These are phyloP conservation scores for Coniochaeta sp. DNA, from an alignment of 2,329 filamentous ascomycete genomes.

Conservation along the genomic window DNA sequence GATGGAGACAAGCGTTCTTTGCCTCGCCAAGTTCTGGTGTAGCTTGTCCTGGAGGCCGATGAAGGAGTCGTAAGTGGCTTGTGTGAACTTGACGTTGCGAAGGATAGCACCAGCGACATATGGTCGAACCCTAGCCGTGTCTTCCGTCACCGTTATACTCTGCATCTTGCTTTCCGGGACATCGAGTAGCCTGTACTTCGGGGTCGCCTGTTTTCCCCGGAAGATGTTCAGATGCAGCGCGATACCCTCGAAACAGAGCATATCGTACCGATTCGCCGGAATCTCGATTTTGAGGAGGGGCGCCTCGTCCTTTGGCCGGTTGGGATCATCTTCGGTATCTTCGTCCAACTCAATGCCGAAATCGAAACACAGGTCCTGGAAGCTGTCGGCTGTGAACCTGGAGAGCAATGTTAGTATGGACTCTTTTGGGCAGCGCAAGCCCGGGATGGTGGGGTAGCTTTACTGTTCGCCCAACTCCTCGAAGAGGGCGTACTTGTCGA, in stretches of 20 bases:
- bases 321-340: slow-evolving; percentile 68
- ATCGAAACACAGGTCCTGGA: slow-evolving; percentile 97
- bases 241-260: slow-evolving; percentile 97
- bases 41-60: slow-evolving; percentile 97
- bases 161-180: slow-evolving; percentile 68
- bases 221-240: slow-evolving; percentile 95
- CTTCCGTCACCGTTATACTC: slow-evolving; percentile 71
- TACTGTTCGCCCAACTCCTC: slow-evolving; percentile 86
- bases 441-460: slow-evolving; percentile 23
- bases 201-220: slow-evolving; percentile 65
- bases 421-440: slow-evolving; percentile 4
- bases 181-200: slow-evolving; percentile 70
- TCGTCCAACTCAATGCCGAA: slow-evolving; percentile 98
- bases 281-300: slow-evolving; percentile 98
- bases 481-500: slow-evolving; percentile 94
- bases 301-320: slow-evolving; percentile 74
- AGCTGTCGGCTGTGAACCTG: slow-evolving; percentile 86
- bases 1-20: slow-evolving; percentile 73
- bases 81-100: slow-evolving; percentile 83
- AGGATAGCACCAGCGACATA: slow-evolving; percentile 86
- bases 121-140: slow-evolving; percentile 72
- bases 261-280: slow-evolving; percentile 87
- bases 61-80: slow-evolving; percentile 92
- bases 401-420: slow-evolving; percentile 12
- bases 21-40: slow-evolving; percentile 88